phyloP scores from a whole-genome alignment of 768 basidiomycete genomes.

The Psilocybe sp. region DNA sequence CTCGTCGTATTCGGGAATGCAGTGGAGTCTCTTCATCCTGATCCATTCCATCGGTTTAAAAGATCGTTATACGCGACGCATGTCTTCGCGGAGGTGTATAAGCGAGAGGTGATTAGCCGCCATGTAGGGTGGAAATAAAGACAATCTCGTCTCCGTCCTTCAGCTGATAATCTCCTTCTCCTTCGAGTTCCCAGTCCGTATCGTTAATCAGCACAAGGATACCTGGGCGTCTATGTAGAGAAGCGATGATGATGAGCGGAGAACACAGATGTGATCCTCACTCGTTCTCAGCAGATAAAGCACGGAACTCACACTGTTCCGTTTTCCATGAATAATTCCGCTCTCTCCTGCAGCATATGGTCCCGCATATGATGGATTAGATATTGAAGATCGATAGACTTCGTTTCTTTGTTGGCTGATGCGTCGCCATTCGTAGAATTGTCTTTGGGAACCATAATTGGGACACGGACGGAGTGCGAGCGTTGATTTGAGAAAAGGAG shows the following conservation, averaged over 20 bases:
- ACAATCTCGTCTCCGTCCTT: conserved; percentile 85
- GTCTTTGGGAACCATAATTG: conserved; percentile 37
- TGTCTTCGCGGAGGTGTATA: too few species aligned
- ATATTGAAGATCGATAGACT: conserved; percentile 64
- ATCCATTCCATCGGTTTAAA: too few species aligned
- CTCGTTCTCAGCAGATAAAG: not conserved
- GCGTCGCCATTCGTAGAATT: conserved; percentile 25
- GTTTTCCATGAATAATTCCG: conserved; percentile 86
- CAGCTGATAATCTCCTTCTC: conserved; percentile 83
- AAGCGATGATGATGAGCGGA: not conserved
- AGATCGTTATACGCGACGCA: too few species aligned
- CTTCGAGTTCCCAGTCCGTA: conserved; percentile 97
- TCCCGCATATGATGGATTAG: conserved; percentile 78
- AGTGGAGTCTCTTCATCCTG: too few species aligned
- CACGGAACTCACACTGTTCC: conserved; percentile 70
- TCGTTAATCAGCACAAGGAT: conserved; percentile 97
- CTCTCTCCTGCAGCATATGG: conserved; percentile 77
- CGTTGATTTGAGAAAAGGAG: conserved; percentile 75
- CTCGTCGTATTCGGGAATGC: too few species aligned
- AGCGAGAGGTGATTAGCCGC: conserved; percentile 51
- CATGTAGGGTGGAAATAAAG: conserved; percentile 95
- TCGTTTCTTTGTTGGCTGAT: conserved; percentile 22
- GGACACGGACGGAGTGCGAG: conserved; percentile 53
- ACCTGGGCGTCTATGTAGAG: conserved; percentile 74
- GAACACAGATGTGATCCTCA: not conserved